These are phyloP conservation scores for Pistacia integerrima DNA, from an alignment of 345 rosid species.

Conservation along the genomic window DNA sequence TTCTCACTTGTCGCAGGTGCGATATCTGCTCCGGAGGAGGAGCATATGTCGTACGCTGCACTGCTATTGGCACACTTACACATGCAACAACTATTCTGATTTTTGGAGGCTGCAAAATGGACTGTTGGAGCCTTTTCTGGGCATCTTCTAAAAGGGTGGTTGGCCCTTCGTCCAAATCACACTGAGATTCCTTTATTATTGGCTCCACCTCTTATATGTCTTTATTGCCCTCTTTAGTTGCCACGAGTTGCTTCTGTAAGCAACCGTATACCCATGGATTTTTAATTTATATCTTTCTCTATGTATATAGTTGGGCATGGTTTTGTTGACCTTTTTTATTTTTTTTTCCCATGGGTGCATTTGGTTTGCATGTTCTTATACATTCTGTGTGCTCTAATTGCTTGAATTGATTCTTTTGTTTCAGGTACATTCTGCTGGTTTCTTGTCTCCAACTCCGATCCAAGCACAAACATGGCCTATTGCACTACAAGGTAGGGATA, in stretches of 20 bases:
- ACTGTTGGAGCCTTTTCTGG: slow-evolving; percentile 75
- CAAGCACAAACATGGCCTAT: slow-evolving; percentile 99
- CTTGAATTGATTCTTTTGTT: slow-evolving; percentile 16
- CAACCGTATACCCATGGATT: slow-evolving; percentile 54
- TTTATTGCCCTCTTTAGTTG: slow-evolving; percentile 71
- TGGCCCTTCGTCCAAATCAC: slow-evolving; percentile 78
- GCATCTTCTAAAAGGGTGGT: slow-evolving; percentile 74
- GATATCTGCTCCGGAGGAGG: slow-evolving; percentile 95
- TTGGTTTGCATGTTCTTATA: not conserved
- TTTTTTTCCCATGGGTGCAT: not conserved
- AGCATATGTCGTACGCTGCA: slow-evolving; percentile 97
- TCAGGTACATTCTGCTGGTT: slow-evolving; percentile 92
- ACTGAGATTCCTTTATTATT: slow-evolving; percentile 64
- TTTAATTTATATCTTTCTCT: slow-evolving; percentile 21
- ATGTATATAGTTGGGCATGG: slow-evolving; percentile 9
- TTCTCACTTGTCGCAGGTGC: slow-evolving; percentile 92
- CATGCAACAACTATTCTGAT: slow-evolving; percentile 62
- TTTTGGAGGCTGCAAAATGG: slow-evolving; percentile 91
- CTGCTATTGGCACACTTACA: slow-evolving; percentile 70
- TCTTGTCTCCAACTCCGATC: slow-evolving; percentile 87
- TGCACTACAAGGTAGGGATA: slow-evolving; percentile 84
- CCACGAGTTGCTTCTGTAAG: slow-evolving; percentile 89
- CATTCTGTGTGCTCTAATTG: slow-evolving; percentile 22
- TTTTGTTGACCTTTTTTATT: not conserved
- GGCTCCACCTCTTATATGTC: slow-evolving; percentile 72